Evolutionary conservation across 164 flowering plant genomes (phyloP).

Genomic region (Vitis rotundifolia): DNA sequence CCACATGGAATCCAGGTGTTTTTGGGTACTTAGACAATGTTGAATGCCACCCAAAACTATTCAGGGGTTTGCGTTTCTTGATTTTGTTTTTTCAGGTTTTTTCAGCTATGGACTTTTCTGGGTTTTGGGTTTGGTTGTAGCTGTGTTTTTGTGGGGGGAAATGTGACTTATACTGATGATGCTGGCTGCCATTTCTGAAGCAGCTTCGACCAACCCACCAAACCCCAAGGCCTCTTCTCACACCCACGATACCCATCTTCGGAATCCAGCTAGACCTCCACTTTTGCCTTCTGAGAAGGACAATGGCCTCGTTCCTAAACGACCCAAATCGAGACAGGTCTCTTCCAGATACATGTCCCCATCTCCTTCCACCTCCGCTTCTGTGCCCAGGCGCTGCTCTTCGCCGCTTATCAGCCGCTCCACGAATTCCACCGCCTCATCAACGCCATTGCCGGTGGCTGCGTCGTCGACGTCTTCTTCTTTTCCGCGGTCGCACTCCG

Average conservation of each 20-base stretch:
- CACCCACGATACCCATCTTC: not conserved
- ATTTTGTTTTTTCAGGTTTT: constrained; percentile 5
- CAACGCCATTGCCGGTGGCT: constrained; percentile 15
- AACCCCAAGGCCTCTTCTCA: constrained; percentile 21
- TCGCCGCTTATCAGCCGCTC: constrained; percentile 59
- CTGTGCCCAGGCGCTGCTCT: constrained; percentile 49
- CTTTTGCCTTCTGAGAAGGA: constrained; percentile 56
- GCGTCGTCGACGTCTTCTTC: constrained; percentile 5
- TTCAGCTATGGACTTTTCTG: not conserved
- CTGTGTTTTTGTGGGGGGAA: constrained; percentile 4
- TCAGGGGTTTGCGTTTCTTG: constrained; percentile 14
- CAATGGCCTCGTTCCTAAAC: constrained; percentile 28
- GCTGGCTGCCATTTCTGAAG: constrained; percentile 73
- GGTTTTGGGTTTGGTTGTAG: constrained; percentile 2
- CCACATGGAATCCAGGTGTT: constrained; percentile 2
- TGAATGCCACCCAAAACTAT: constrained; percentile 12
- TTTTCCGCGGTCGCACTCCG: constrained; percentile 63
- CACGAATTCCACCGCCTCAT: constrained; percentile 17
- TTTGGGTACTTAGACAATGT: constrained; percentile 6
- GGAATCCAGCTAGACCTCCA: constrained; percentile 35
- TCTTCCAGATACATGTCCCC: constrained; percentile 81
- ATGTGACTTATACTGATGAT: constrained; percentile 43
- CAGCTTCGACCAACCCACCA: constrained; percentile 14
- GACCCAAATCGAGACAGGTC: constrained; percentile 63
- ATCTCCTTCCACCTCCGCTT: constrained; percentile 48